Conservation (phyloP, 1,284 basidiomycete genomes). For the Leucoagaricus sp. region DNA sequence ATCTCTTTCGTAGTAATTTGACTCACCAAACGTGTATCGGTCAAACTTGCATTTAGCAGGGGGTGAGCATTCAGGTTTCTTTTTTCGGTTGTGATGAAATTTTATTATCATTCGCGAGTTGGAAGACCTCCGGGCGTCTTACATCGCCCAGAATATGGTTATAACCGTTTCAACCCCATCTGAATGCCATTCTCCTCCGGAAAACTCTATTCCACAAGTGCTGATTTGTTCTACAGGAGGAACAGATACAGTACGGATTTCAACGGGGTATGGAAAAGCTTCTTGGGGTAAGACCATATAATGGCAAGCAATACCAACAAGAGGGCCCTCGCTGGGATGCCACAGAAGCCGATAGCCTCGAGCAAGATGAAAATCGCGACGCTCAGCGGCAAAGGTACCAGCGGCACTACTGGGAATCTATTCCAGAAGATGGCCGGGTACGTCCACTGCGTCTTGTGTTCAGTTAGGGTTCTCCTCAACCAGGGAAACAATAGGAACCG, state of each 20-base stretch:
- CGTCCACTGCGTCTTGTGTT: conserved; percentile 26
- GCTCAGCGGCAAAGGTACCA: conserved; percentile 65
- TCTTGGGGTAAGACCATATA: conserved; percentile 45
- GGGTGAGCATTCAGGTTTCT: conserved; percentile 49
- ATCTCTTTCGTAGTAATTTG: not conserved
- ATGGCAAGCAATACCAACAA: conserved; percentile 11
- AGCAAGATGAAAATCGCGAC: conserved; percentile 57
- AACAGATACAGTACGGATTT: conserved; percentile 68
- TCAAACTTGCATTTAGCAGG: conserved; percentile 28
- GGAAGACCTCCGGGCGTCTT: conserved; percentile 58
- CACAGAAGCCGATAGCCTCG: conserved; percentile 59
- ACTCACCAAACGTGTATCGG: conserved; percentile 15
- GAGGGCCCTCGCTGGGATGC: conserved; percentile 38
- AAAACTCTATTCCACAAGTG: not conserved
- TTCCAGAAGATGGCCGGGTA: conserved; percentile 63
- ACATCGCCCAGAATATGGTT: conserved; percentile 60
- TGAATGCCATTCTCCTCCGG: conserved; percentile 36
- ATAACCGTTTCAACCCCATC: conserved; percentile 68
- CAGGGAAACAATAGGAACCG: conserved; percentile 46
- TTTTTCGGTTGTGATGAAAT: conserved; percentile 45
- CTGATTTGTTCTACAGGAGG: conserved; percentile 42
- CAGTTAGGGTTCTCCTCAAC: not conserved
- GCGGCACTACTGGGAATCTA: conserved; percentile 73
- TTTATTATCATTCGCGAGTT: conserved; percentile 64
- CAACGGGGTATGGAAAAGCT: conserved; percentile 66